A percentile compares a stretch with the other conserved stretches of the same genome.
Evolutionary conservation across 2,329 filamentous ascomycete genomes (phyloP).

Genomic region (Diaporthe citrichinensis): DNA sequence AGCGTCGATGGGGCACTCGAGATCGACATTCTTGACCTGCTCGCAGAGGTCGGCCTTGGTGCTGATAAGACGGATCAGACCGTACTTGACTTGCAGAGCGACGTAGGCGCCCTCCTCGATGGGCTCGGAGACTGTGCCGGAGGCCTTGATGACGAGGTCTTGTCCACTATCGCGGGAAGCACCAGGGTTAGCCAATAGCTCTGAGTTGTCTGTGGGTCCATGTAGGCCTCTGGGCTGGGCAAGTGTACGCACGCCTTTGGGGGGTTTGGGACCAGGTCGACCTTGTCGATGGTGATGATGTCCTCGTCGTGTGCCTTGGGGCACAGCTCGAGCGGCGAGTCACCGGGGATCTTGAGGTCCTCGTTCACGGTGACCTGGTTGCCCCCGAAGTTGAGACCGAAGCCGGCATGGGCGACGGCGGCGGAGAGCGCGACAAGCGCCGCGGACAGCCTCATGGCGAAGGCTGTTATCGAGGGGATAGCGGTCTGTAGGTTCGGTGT

Average conservation of each 20-base stretch:
- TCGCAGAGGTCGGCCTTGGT: constrained; percentile 89
- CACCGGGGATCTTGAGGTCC: constrained; percentile 79
- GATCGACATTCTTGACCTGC: constrained; percentile 87
- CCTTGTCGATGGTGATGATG: constrained; percentile 81
- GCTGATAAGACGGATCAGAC: constrained; percentile 89
- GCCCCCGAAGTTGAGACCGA: constrained; percentile 60
- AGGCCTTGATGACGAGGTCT: constrained; percentile 83
- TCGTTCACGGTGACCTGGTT: constrained; percentile 63
- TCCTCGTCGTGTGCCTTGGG: constrained; percentile 74
- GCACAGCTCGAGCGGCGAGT: constrained; percentile 90
- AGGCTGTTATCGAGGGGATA: neutral
- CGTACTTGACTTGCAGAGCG: constrained; percentile 90
- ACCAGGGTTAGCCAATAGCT: constrained; percentile 25
- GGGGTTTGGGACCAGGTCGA: constrained; percentile 89
- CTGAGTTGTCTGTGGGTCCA: constrained; percentile 15
- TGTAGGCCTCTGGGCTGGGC: neutral
- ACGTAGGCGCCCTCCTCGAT: constrained; percentile 87
- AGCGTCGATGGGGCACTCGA: constrained; percentile 89
- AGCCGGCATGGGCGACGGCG: constrained; percentile 60
- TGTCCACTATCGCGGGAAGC: constrained; percentile 71
- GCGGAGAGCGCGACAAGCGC: constrained; percentile 62
- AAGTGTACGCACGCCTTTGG: constrained; percentile 79
- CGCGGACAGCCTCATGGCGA: constrained; percentile 58
- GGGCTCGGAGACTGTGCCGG: constrained; percentile 78
- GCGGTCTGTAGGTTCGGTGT: neutral